phyloP scores from a whole-genome alignment of 441 rosid species.

The Populus hybrid region DNA sequence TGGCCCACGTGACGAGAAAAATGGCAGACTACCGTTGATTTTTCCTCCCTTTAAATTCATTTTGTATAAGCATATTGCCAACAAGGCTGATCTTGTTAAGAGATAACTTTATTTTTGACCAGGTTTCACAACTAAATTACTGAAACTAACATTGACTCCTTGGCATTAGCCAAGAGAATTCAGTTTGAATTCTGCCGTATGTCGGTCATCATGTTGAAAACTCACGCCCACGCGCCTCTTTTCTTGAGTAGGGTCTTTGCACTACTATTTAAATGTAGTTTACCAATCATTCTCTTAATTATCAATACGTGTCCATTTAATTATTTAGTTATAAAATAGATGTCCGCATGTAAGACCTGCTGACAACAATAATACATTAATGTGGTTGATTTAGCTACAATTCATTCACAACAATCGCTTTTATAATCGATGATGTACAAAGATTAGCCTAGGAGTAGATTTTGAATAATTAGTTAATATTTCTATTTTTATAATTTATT shows the following conservation, averaged over 20 bases:
- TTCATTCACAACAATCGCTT: neutral
- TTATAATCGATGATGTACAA: no score
- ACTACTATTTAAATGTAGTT: neutral
- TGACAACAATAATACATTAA: neutral
- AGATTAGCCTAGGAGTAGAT: no score
- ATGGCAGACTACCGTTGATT: slow-evolving; percentile 2
- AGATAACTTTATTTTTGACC: neutral
- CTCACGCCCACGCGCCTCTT: neutral
- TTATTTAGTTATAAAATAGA: no score
- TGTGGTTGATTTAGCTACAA: neutral
- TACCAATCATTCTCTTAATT: neutral
- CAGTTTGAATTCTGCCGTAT: neutral
- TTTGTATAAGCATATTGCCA: neutral
- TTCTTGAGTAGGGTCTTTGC: neutral
- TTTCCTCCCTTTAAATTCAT: neutral
- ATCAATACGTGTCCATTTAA: neutral
- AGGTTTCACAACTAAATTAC: neutral
- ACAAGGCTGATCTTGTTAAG: neutral
- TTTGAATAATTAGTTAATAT: no score
- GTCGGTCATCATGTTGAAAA: neutral
- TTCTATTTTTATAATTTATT: no score
- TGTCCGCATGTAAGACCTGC: neutral
- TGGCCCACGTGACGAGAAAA: slow-evolving; percentile 41
- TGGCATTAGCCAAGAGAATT: neutral
- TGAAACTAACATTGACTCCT: neutral